Percentiles rank a stretch among this genome's conserved stretches.
Conservation (phyloP, 1,284 basidiomycete species). For the Trichosporon faecale region DNA sequence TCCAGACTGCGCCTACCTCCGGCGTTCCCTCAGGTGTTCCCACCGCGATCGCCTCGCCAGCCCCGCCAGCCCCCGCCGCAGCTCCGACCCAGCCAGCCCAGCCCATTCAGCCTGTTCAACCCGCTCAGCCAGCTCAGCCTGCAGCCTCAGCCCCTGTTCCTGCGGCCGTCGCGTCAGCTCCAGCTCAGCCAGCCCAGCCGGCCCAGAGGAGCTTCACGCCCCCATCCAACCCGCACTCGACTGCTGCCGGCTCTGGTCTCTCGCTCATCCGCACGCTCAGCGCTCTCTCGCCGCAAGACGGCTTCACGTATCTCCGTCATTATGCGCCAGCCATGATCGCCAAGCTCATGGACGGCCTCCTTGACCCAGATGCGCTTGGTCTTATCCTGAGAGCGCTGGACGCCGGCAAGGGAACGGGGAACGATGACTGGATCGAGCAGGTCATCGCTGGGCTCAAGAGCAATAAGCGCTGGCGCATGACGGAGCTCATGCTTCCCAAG, state of each 20-base stretch:
- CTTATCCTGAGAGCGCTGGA: conserved; percentile 29
- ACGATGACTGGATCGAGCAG: conserved; percentile 15
- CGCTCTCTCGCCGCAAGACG: conserved; percentile 3
- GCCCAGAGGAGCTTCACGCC: neutral
- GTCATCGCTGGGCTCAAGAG: conserved; percentile 29
- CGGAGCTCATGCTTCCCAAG: conserved; percentile 34
- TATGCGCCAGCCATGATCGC: conserved; percentile 31
- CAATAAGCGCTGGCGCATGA: conserved; percentile 41
- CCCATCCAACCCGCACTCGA: conserved; percentile 28
- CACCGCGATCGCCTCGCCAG: neutral
- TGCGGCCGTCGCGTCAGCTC: too few species aligned
- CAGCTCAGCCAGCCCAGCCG: too few species aligned
- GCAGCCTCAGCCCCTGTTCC: too few species aligned
- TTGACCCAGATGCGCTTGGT: conserved; percentile 47
- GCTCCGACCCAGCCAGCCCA: too few species aligned
- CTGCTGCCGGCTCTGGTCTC: conserved; percentile 37
- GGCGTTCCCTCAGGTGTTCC: neutral
- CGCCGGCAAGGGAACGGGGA: neutral
- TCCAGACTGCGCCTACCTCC: neutral
- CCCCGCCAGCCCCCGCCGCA: too few species aligned
- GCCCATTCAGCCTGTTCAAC: too few species aligned
- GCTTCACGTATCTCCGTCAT: conserved; percentile 22
- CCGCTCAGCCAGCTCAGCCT: too few species aligned
- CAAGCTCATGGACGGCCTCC: conserved; percentile 30
- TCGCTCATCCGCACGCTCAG: conserved; percentile 33